Conservation (phyloP, 495 filamentous ascomycete genomes). For the Symbiotaphrina buchneri region DNA sequence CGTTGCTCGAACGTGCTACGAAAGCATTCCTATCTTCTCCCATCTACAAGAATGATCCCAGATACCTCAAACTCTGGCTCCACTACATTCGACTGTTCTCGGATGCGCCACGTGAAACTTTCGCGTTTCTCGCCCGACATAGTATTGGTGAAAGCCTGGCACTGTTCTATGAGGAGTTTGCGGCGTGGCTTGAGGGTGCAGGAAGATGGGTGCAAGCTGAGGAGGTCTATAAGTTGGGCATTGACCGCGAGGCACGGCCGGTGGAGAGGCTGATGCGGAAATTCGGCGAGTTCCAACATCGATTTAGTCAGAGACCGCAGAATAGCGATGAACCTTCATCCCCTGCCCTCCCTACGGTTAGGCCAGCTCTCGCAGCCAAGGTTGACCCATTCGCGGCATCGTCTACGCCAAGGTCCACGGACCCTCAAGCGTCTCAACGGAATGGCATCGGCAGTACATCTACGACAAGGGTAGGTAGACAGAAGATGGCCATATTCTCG, state of each 20-base stretch:
- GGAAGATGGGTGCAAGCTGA: constrained; percentile 82
- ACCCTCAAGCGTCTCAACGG: constrained; percentile 38
- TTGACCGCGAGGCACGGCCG: constrained; percentile 74
- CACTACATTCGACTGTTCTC: constrained; percentile 85
- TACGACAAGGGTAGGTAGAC: constrained; percentile 35
- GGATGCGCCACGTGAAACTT: constrained; percentile 78
- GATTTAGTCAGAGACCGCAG: constrained; percentile 38
- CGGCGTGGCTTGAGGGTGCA: constrained; percentile 68
- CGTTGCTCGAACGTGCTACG: constrained; percentile 76
- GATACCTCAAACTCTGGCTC: constrained; percentile 84
- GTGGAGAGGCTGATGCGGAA: constrained; percentile 62
- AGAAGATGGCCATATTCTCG: constrained; percentile 86
- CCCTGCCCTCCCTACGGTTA: constrained; percentile 62
- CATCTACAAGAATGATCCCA: constrained; percentile 86
- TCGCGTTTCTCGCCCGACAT: constrained; percentile 75
- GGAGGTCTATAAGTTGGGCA: constrained; percentile 73
- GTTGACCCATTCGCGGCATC: constrained; percentile 48
- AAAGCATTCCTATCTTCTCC: constrained; percentile 61
- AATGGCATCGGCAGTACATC: constrained; percentile 18
- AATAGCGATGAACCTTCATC: constrained; percentile 45
- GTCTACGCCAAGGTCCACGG: constrained; percentile 16
- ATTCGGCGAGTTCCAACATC: constrained; percentile 70
- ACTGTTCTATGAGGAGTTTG: constrained; percentile 95
- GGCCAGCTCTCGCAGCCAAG: constrained; percentile 74
- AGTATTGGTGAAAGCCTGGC: constrained; percentile 70